Evolutionary conservation across 805 yeast species (phyloP), one percentile per base, ranked within the genome.

Genomic region (Zygoascus bituminiphila): DNA sequence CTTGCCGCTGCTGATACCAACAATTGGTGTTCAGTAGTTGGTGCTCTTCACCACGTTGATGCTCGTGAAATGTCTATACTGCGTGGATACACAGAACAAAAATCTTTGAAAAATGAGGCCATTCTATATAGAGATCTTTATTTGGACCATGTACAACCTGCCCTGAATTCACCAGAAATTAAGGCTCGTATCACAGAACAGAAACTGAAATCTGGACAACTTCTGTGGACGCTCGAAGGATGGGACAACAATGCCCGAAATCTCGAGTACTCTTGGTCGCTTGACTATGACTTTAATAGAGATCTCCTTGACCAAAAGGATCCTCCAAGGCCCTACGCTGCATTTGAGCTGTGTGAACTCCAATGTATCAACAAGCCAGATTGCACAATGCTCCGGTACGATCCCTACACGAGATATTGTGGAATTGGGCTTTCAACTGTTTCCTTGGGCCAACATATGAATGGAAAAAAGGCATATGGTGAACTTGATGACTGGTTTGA

Each of bases 11-110:
- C 46, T 17, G 38, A 35, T 21, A 47, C 46, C 26, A 56, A 43
- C 26, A 51, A 47, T 42, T 60, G 57, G 67, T 67, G 69, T 47
- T 40, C 46, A n/a, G 58, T 62, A 12, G 52, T 66, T 33, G 50
- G 57, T 9, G 51, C 63, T 1, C 62, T 62, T 53, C 69, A 66
- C 45, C 33, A 29, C n/a, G 33, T 29, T 15, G 33, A 29, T 15
- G 33, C 33, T 29, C 33, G 33, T 4, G 33, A 29, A 6, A 29
- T 29, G 33, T 29, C 33, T 4, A 12, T 29, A 2, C 33, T 29
- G 9, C 10, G 33, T 12, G 33, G 33, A 12, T 29, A 29, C n/a
- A 5, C 33, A 12, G 33, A 29, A 29, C 4, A 29, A 7, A 29
- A 7, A 7, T 12, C 33, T 7, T 12, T 12, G 33, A 7, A 29